Conservation (phyloP, 495 filamentous ascomycete genomes). For the Daldinia loculata region DNA sequence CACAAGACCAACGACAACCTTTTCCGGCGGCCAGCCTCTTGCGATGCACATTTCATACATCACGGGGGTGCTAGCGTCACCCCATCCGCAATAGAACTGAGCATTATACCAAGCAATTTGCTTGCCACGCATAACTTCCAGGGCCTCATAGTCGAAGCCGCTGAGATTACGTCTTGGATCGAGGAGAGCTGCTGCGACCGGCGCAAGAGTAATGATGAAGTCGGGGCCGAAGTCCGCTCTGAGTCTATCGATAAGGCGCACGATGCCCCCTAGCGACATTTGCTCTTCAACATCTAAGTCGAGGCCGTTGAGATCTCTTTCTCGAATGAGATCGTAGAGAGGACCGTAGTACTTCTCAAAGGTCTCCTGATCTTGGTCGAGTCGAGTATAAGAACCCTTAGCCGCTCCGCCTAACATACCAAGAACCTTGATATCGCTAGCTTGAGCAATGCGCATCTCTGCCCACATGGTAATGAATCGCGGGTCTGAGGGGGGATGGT, state of each 20-base stretch:
- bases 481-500: conserved; percentile 69
- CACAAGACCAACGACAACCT: conserved; percentile 75
- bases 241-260: conserved; percentile 75
- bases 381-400: conserved; percentile 68
- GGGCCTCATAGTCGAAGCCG: conserved; percentile 75
- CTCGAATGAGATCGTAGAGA: conserved; percentile 65
- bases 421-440: conserved; percentile 72
- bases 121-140: conserved; percentile 59
- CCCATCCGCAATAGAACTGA: conserved; percentile 89
- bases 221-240: conserved; percentile 72
- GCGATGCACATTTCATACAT: conserved; percentile 71
- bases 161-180: conserved; percentile 66
- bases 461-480: conserved; percentile 71
- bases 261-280: conserved; percentile 75
- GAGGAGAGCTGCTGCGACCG: conserved; percentile 76
- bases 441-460: conserved; percentile 71
- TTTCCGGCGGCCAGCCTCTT: conserved; percentile 68
- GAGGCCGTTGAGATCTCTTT: conserved; percentile 70
- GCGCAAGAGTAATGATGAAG: conserved; percentile 81
- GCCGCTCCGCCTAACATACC: conserved; percentile 88
- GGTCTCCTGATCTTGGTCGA: conserved; percentile 62
- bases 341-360: conserved; percentile 76
- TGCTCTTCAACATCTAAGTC: conserved; percentile 86
- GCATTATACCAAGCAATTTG: conserved; percentile 81
- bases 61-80: conserved; percentile 64